These are phyloP conservation scores for Zymoseptoria crescenta DNA, from an alignment of 2,329 filamentous ascomycete genomes.

Conservation along the genomic window DNA sequence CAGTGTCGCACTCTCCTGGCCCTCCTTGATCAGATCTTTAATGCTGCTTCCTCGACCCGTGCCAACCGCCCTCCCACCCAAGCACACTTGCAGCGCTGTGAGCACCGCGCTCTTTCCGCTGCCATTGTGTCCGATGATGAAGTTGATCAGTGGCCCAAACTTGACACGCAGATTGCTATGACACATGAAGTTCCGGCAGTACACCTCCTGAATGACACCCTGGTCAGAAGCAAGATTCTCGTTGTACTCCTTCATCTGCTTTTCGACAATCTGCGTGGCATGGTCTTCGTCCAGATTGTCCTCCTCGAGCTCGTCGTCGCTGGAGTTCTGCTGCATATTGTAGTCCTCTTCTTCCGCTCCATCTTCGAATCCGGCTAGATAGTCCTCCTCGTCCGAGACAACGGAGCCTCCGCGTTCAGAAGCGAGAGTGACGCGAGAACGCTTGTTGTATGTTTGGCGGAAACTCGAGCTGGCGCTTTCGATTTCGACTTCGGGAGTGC, in stretches of 20 bases:
- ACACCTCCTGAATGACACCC: conserved; percentile 81
- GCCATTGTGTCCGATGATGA: conserved; percentile 94
- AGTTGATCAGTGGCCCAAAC: conserved; percentile 93
- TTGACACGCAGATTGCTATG: conserved; percentile 73
- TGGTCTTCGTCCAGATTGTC: conserved; percentile 21
- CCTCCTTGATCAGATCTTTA: conserved; percentile 86
- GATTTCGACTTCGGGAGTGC: conserved; percentile 18
- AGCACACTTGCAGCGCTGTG: conserved; percentile 83
- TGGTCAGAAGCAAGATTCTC: conserved; percentile 72
- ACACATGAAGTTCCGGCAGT: conserved; percentile 94
- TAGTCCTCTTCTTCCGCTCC: conserved; percentile 14
- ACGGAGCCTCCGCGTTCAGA: conserved; percentile 21
- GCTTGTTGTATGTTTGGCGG: conserved; percentile 21
- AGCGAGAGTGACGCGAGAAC: conserved; percentile 25
- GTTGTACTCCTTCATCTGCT: conserved; percentile 18
- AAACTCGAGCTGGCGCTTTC: conserved; percentile 26
- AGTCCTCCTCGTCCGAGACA: conserved; percentile 24
- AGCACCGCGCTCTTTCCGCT: conserved; percentile 95
- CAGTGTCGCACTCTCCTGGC: conserved; percentile 64
- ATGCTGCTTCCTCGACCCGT: conserved; percentile 88
- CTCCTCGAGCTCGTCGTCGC: conserved; percentile 24
- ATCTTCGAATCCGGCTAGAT: conserved; percentile 4
- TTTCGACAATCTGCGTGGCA: conserved; percentile 27
- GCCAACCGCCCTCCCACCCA: conserved; percentile 88
- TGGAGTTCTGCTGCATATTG: conserved; percentile 10